Evolutionary conservation across 1,284 basidiomycete species (phyloP).

Genomic region (Phlebopus sp.): DNA sequence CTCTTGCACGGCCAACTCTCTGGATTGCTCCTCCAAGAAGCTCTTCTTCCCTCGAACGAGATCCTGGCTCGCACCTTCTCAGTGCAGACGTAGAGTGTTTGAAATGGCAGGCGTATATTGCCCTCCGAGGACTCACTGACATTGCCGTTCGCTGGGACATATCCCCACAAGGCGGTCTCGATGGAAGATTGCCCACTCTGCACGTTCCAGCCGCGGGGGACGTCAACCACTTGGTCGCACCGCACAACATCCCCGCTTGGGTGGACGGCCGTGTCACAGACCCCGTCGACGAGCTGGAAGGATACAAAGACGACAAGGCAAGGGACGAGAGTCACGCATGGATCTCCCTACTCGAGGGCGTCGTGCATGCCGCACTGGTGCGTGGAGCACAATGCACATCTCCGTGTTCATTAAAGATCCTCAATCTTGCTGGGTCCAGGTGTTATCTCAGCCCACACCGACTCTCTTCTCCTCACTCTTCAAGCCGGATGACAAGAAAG

Average conservation of each 20-base stretch:
- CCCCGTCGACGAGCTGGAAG: constrained; percentile 52
- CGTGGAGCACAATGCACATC: constrained; percentile 22
- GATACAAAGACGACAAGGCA: constrained; percentile 56
- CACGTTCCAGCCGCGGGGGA: constrained; percentile 42
- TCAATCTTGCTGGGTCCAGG: constrained; percentile 32
- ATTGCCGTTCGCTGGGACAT: constrained; percentile 65
- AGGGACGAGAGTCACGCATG: constrained; percentile 76
- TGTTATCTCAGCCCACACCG: constrained; percentile 43
- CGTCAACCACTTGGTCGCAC: constrained; percentile 54
- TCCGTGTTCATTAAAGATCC: neutral
- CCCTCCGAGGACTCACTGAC: constrained; percentile 55
- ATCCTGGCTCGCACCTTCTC: constrained; percentile 39
- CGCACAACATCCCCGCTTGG: constrained; percentile 69
- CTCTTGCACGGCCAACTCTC: constrained; percentile 46
- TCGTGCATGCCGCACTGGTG: constrained; percentile 72
- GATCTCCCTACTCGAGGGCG: constrained; percentile 71
- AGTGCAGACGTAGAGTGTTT: constrained; percentile 78
- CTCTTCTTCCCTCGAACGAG: constrained; percentile 24
- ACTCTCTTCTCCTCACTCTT: constrained; percentile 41
- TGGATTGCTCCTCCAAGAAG: constrained; percentile 58
- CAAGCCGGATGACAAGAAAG: constrained; percentile 28
- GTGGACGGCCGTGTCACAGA: constrained; percentile 49
- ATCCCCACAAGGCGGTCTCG: constrained; percentile 61
- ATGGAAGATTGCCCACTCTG: constrained; percentile 63
- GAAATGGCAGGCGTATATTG: constrained; percentile 82